Evolutionary conservation across 108 stramenopile genomes (phyloP), one percentile per base, ranked within the genome.

Genomic region (Skeletonema grethae): DNA sequence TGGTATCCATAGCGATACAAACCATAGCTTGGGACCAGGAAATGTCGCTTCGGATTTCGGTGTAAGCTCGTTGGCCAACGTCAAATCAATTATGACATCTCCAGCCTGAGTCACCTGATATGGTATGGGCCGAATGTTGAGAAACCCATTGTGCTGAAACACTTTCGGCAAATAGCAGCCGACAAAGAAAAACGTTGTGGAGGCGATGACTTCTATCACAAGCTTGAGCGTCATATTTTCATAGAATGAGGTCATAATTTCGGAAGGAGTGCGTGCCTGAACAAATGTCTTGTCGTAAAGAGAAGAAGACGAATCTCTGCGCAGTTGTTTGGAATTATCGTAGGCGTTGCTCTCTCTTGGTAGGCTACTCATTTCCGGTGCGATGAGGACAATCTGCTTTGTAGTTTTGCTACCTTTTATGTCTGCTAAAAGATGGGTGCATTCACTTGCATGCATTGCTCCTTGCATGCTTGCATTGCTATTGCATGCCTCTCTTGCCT

Each of bases 71-170:
- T 81, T 81, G 20, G 69, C 65, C 57, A 82, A 57, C 0, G 63
- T 39, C 38, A 82, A 20, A 57, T 82, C 81, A 20, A 82, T 41
- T 20, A 82, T 18, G 11, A 82, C 77, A 63, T 82, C 81, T 7
- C 77, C 77, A 9, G 76, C 73, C 8, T 10, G 28, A 5, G 81
- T 82, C 7, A 73, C 1, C 24, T 82, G 81, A 55, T 78, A 74
- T 6, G 81, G 81, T 15, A 82, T 10, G 57, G 41, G 41, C 15
- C 41, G 41, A n/a, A 43, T 43, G 15, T 15, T 43, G 2, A 43
- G 41, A 15, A 43, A 43, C 41, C 41, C 41, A 43, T 43, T 43
- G 15, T 43, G 46, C 15, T 63, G 38, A 48, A 66, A 53, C 4
- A 28, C 29, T 43, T 71, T 72, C 3, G 77, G 77, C 31, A 63